phyloP scores from a whole-genome alignment of 2,329 filamentous ascomycete genomes.

The Fusarium sarcochroum region DNA sequence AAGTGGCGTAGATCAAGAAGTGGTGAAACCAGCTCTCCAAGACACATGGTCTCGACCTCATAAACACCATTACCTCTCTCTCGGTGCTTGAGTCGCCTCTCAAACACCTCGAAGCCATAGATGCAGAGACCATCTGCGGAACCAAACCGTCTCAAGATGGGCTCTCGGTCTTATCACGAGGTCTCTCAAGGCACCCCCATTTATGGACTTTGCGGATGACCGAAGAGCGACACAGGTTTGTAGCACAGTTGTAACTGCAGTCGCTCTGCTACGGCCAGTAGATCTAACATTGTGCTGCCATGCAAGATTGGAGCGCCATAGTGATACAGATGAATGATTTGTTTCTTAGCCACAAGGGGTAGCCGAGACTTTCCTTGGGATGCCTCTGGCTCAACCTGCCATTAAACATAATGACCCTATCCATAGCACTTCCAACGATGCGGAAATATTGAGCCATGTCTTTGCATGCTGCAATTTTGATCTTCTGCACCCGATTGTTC shows the following conservation, averaged over 20 bases:
- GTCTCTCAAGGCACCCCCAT: conserved; percentile 10
- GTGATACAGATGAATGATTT: conserved; percentile 7
- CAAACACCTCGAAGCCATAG: not conserved
- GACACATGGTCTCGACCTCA: not conserved
- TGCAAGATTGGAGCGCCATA: conserved; percentile 7
- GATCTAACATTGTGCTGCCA: conserved; percentile 4
- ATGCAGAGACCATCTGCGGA: conserved; percentile 7
- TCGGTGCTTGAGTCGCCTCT: not conserved
- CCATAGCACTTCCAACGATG: not conserved
- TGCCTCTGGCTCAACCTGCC: not conserved
- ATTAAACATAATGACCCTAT: not conserved
- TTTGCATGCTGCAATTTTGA: no score
- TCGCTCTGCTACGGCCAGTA: not conserved
- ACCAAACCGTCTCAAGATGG: conserved; percentile 19
- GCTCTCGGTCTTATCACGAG: conserved; percentile 4
- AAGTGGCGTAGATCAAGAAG: not conserved
- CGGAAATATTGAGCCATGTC: no score
- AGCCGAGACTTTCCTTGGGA: not conserved
- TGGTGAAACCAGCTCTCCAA: not conserved
- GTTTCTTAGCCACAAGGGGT: conserved; percentile 1
- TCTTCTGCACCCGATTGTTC: not conserved
- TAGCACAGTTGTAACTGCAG: conserved; percentile 18
- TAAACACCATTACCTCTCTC: not conserved
- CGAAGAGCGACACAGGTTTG: conserved; percentile 14
- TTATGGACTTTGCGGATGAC: conserved; percentile 11